phyloP scores from a whole-genome alignment of 257 asterid genomes.

The Fraxinus pennsylvanica region DNA sequence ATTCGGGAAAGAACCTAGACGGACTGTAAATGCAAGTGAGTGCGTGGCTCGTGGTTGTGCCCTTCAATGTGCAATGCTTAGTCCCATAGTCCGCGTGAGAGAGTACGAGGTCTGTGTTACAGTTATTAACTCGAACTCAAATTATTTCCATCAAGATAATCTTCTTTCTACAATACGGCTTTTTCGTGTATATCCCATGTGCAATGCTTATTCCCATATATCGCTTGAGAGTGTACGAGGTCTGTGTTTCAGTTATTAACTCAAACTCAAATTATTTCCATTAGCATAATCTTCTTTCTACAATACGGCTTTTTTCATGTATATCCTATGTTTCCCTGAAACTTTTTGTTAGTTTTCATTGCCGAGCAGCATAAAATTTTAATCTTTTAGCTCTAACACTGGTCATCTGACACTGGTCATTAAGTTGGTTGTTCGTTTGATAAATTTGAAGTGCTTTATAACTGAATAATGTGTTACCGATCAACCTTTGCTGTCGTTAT shows the following conservation, averaged over 20 bases:
- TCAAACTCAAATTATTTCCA: neutral
- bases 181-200: conserved; percentile 29
- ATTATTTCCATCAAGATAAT: conserved; percentile 5
- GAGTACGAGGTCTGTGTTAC: conserved; percentile 80
- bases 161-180: neutral
- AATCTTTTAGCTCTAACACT: neutral
- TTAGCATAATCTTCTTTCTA: neutral
- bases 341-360: conserved; percentile 5
- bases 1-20: conserved; percentile 72
- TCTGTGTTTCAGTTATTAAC: conserved; percentile 37
- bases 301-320: neutral
- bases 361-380: conserved; percentile 10
- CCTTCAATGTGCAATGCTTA: conserved; percentile 93
- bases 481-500: neutral
- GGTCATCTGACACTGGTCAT: neutral
- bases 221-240: conserved; percentile 92
- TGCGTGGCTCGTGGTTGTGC: conserved; percentile 99
- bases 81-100: conserved; percentile 80
- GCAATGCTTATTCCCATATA: conserved; percentile 91
- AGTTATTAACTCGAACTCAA: conserved; percentile 3
- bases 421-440: neutral
- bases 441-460: neutral
- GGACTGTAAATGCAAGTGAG: conserved; percentile 92
- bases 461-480: neutral
- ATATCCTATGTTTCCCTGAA: neutral